Base-by-base conservation (phyloP, 768 basidiomycete genomes). In the Fistulinella prunicolor region DNA sequence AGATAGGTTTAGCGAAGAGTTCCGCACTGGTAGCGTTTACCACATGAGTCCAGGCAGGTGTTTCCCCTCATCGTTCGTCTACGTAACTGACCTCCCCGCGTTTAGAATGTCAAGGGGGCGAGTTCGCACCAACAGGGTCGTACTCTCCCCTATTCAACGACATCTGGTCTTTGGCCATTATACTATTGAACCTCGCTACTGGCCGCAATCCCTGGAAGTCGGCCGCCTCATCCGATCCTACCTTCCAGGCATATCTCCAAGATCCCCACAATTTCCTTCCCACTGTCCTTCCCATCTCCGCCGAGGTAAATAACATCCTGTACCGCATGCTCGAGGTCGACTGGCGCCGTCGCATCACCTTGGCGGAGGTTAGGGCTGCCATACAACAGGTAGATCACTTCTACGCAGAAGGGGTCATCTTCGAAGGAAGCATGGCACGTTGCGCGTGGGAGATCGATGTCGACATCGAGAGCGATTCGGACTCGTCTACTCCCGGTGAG, bases 121-220 rank as follows among this genome's bases (percentile, higher is more conserved):
- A 74, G 46, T 79, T 85, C 53, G 78, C 80, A 28, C 76, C 74
- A 16, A 77, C 75, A 46, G 78, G 80, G 50, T 73, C 79, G 5
- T 99, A 99, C 70, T 87, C 87, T 8, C 91, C 94, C 9, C 77
- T 82, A 56, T 81, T 80, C 64, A 95, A 96, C 68, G 95, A 99
- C 66, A 80, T 97, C 54, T 99, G 95, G 95, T 93, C 94, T 8
- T 74, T 98, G 37, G 95, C 94, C 28, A 89, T 99, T 60, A 90
- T 99, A 51, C 84, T 99, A 30, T 83, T 98, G 63, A 99, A 99
- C 68, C 82, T 99, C 38, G 83, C 89, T 22, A 96, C 92, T 20
- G 92, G 93, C 5, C 82, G 95, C 26, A 97, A 97, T 60, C 95
- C 95, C 4, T 98, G 95, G 95, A 89, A 89, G 66, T 86, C 89